A percentile compares a stretch with the other conserved stretches of the same genome.
phyloP scores from a whole-genome alignment of 1,139 yeast species.

The Kluyveromyces sp. region DNA sequence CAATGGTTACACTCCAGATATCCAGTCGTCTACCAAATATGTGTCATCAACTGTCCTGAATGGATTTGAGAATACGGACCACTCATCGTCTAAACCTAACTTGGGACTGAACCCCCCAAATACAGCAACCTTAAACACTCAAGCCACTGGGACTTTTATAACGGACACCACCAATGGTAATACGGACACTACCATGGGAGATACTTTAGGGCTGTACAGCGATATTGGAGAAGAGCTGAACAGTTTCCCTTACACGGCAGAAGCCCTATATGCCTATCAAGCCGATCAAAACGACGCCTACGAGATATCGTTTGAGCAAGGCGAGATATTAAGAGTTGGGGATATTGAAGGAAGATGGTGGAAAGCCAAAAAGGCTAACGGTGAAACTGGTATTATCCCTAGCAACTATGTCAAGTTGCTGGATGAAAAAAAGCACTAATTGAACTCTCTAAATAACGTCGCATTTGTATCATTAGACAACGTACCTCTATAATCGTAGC shows the following conservation, averaged over 20 bases:
- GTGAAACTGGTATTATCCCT: slow-evolving; percentile 95
- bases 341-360: slow-evolving; percentile 98
- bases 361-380: slow-evolving; percentile 87
- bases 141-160: slow-evolving; percentile 22
- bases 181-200: slow-evolving; percentile 32
- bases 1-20: slow-evolving; percentile 10
- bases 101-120: slow-evolving; percentile 11
- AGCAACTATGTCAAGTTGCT: slow-evolving; percentile 82
- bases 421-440: slow-evolving; percentile 19
- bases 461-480: slow-evolving; percentile 2
- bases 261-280: slow-evolving; percentile 76
- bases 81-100: slow-evolving; percentile 13
- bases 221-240: slow-evolving; percentile 32
- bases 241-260: slow-evolving; percentile 78
- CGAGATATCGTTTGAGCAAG: slow-evolving; percentile 84
- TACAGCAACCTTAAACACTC: slow-evolving; percentile 13
- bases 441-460: background rate
- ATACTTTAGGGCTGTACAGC: slow-evolving; percentile 30
- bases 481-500: background rate
- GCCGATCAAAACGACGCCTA: slow-evolving; percentile 95
- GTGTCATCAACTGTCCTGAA: slow-evolving; percentile 35
- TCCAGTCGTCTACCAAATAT: slow-evolving; percentile 21
- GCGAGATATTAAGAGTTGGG: slow-evolving; percentile 82
- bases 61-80: slow-evolving; percentile 35
- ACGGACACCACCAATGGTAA: slow-evolving; percentile 33